These are phyloP conservation scores for Fusarium circinatum DNA, from an alignment of 2,329 filamentous ascomycete genomes.

Conservation along the genomic window DNA sequence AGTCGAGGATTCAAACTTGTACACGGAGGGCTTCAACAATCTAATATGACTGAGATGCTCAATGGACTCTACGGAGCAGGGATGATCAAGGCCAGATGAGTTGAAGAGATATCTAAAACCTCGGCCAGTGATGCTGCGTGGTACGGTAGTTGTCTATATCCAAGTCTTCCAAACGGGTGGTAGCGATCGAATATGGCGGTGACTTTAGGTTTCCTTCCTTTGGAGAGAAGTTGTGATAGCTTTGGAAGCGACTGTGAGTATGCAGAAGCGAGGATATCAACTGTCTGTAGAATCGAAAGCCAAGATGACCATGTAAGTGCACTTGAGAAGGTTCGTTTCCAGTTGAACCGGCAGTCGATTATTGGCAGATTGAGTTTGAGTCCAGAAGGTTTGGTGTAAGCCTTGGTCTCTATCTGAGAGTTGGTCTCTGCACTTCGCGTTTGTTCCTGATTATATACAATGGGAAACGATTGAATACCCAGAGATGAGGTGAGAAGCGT, in stretches of 20 bases:
- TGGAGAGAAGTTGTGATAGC: conserved; percentile 21
- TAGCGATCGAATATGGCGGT: conserved; percentile 51
- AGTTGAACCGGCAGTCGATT: conserved; percentile 17
- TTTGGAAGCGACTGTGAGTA: conserved; percentile 49
- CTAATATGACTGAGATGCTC: conserved; percentile 25
- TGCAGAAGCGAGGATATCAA: conserved; percentile 38
- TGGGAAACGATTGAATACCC: conserved; percentile 34
- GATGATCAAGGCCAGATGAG: conserved; percentile 19
- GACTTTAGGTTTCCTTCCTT: conserved; percentile 37
- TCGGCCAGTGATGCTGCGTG: conserved; percentile 6
- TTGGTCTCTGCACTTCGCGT: conserved; percentile 31
- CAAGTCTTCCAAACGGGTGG: conserved; percentile 34
- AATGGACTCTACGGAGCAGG: conserved; percentile 37
- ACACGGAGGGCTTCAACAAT: conserved; percentile 30
- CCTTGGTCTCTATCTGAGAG: conserved; percentile 26
- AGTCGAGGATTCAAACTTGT: conserved; percentile 28
- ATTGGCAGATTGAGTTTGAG: conserved; percentile 19
- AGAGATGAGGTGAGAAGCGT: conserved; percentile 50
- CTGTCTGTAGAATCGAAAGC: conserved; percentile 31
- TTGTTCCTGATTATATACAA: conserved; percentile 32
- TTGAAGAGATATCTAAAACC: conserved; percentile 25
- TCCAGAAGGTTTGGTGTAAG: conserved; percentile 24
- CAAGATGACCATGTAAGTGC: conserved; percentile 18
- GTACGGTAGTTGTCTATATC: conserved; percentile 19
- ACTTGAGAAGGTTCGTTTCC: conserved; percentile 25